phyloP scores from a whole-genome alignment of 257 asterid genomes.

The Pogostemon cablin region DNA sequence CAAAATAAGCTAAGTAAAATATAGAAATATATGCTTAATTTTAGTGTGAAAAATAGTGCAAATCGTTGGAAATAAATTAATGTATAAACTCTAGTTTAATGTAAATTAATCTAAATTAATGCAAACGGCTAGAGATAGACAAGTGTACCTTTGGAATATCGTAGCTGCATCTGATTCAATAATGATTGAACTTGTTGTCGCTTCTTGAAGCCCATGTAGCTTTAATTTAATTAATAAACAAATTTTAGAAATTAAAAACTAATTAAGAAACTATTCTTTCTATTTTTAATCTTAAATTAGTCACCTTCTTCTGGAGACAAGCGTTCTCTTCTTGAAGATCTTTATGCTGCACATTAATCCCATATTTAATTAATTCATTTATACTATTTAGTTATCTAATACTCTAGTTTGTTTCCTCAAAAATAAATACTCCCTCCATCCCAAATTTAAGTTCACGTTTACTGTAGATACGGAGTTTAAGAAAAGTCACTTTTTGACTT shows the following conservation, averaged over 20 bases:
- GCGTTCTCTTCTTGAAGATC: conserved; percentile 61
- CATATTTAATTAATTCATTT: neutral
- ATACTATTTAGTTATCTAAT: neutral
- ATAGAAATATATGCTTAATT: too few species aligned
- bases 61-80: too few species aligned
- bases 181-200: conserved; percentile 37
- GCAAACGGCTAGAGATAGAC: neutral
- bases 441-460: too few species aligned
- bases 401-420: too few species aligned
- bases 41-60: too few species aligned
- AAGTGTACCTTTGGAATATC: conserved; percentile 31
- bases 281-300: neutral
- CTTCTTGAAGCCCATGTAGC: conserved; percentile 45
- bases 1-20: too few species aligned
- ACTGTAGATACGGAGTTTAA: too few species aligned
- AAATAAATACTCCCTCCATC: too few species aligned
- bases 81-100: too few species aligned
- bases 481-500: too few species aligned
- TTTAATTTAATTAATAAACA: conserved; percentile 21
- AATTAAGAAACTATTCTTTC: too few species aligned
- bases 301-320: conserved; percentile 60
- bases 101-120: neutral
- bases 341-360: conserved; percentile 41
- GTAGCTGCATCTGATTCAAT: conserved; percentile 31
- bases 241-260: too few species aligned